phyloP scores from a whole-genome alignment of 2,329 filamentous ascomycete species.

The Trichophyton verrucosum region DNA sequence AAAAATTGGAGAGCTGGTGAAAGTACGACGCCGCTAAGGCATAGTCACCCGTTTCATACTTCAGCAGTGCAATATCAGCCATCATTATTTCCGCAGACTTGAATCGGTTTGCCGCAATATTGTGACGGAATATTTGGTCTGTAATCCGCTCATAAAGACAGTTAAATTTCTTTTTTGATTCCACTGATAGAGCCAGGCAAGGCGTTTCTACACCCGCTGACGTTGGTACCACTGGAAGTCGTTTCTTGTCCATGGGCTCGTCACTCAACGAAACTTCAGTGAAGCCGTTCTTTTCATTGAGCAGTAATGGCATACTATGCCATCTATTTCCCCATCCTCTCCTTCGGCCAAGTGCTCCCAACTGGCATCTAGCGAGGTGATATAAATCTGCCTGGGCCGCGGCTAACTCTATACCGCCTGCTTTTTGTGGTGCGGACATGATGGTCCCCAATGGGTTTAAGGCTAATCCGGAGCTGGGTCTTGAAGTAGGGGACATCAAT shows the following conservation, averaged over 20 bases:
- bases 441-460: background rate
- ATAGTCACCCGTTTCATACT: slow-evolving; percentile 64
- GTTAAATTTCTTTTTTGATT: slow-evolving; percentile 52
- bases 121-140: slow-evolving; percentile 71
- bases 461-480: slow-evolving; percentile 10
- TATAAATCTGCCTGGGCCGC: slow-evolving; percentile 73
- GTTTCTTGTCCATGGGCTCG: slow-evolving; percentile 13
- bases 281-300: slow-evolving; percentile 24
- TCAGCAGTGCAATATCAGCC: slow-evolving; percentile 75
- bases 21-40: slow-evolving; percentile 64
- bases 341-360: slow-evolving; percentile 61
- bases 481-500: slow-evolving; percentile 2
- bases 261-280: slow-evolving; percentile 26
- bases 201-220: slow-evolving; percentile 42
- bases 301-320: slow-evolving; percentile 42
- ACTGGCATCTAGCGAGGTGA: slow-evolving; percentile 62
- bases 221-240: background rate
- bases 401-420: slow-evolving; percentile 68
- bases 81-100: slow-evolving; percentile 67
- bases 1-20: slow-evolving; percentile 63
- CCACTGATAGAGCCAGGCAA: slow-evolving; percentile 49
- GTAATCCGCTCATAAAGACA: slow-evolving; percentile 64
- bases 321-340: slow-evolving; percentile 68
- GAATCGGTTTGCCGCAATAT: slow-evolving; percentile 61
- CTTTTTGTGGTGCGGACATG: slow-evolving; percentile 21